A percentile compares a stretch with the other conserved stretches of the same genome.
phyloP scores from a whole-genome alignment of 495 filamentous ascomycete species.

The Polyplosphaeria fusca region DNA sequence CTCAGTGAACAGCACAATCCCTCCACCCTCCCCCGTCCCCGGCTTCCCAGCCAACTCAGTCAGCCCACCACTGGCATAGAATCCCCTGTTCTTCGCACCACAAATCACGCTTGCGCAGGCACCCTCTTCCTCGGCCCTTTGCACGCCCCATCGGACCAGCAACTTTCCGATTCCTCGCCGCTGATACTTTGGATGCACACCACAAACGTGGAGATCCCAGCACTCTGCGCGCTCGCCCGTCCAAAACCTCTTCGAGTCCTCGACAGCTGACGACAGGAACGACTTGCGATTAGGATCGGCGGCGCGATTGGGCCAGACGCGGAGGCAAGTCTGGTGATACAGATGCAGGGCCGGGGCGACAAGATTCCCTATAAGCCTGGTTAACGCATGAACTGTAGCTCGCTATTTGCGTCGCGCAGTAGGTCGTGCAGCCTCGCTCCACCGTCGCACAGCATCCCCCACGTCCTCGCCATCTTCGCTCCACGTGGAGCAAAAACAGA shows the following conservation, averaged over 20 bases:
- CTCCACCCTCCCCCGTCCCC: constrained; percentile 2
- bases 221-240: constrained; percentile 25
- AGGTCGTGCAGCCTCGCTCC: no score
- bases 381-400: neutral
- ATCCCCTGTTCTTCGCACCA: constrained; percentile 19
- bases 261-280: constrained; percentile 11
- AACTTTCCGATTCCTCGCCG: constrained; percentile 15
- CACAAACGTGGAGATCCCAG: constrained; percentile 26
- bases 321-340: neutral
- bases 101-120: constrained; percentile 21
- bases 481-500: no score
- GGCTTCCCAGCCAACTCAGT: neutral
- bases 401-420: no score
- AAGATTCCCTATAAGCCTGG: constrained; percentile 14
- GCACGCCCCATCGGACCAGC: constrained; percentile 15
- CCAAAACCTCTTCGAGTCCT: constrained; percentile 8
- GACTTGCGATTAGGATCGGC: constrained; percentile 4
- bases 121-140: constrained; percentile 18
- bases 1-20: constrained; percentile 19
- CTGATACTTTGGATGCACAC: constrained; percentile 22
- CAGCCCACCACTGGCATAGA: constrained; percentile 16
- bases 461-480: no score
- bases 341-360: constrained; percentile 8
- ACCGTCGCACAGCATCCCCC: no score
- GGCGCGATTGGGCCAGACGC: constrained; percentile 22